These are phyloP conservation scores for Elongisporangium senticosum DNA, from an alignment of 352 stramenopile genomes.

Conservation along the genomic window DNA sequence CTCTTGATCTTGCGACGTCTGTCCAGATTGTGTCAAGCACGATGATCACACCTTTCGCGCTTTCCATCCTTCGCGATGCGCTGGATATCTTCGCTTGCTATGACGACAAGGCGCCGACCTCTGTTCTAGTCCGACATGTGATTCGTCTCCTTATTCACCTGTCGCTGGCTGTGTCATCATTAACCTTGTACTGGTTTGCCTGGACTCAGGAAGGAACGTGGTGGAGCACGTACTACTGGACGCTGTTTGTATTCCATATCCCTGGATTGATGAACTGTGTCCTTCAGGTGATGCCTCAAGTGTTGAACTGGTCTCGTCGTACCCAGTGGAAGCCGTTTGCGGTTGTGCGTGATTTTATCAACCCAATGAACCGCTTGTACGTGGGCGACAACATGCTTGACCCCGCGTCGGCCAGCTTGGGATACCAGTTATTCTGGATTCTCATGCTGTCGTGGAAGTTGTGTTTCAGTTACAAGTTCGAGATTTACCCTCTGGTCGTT, in stretches of 20 bases:
- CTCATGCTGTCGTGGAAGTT: conserved; percentile 95
- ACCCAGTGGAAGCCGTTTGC: conserved; percentile 62
- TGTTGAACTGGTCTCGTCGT: conserved; percentile 79
- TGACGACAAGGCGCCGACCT: conserved; percentile 36
- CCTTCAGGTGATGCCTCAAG: conserved; percentile 68
- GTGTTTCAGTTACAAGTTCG: conserved; percentile 98
- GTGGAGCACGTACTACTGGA: conserved; percentile 64
- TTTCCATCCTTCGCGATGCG: conserved; percentile 86
- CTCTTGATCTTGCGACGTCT: conserved; percentile 85
- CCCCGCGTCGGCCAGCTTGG: conserved; percentile 82
- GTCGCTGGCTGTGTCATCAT: conserved; percentile 40
- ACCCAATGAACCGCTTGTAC: conserved; percentile 96
- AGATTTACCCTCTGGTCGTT: conserved; percentile 94
- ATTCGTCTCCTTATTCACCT: conserved; percentile 78
- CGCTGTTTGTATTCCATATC: conserved; percentile 49
- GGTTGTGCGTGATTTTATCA: conserved; percentile 79
- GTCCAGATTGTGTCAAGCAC: conserved; percentile 86
- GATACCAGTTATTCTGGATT: conserved; percentile 95
- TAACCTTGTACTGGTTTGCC: conserved; percentile 82
- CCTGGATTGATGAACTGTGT: conserved; percentile 66
- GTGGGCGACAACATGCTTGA: conserved; percentile 96
- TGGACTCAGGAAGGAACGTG: conserved; percentile 53
- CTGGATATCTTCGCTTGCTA: conserved; percentile 91
- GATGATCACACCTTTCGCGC: conserved; percentile 88
- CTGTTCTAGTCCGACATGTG: conserved; percentile 81